Evolutionary conservation across 2,329 filamentous ascomycete genomes (phyloP).

Genomic region (Triangularia setosa): DNA sequence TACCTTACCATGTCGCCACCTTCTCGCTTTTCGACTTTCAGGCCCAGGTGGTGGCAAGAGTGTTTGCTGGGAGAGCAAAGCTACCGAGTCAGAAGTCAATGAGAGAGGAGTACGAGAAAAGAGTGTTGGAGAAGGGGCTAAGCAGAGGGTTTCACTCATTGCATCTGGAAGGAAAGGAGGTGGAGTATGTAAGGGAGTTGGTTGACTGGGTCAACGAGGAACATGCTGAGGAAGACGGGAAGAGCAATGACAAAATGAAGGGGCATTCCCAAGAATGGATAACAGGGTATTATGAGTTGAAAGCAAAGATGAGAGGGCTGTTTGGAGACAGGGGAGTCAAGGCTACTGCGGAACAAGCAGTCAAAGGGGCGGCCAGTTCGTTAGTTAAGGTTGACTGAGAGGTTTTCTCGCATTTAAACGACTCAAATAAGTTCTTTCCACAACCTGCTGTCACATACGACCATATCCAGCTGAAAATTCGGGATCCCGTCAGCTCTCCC

Average conservation of each 20-base stretch:
- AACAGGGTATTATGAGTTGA: constrained; percentile 20
- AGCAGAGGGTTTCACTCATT: constrained; percentile 39
- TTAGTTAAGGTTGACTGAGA: too few species aligned
- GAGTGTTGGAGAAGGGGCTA: constrained; percentile 30
- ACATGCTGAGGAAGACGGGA: constrained; percentile 19
- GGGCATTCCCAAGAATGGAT: constrained; percentile 34
- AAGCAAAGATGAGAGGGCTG: constrained; percentile 14
- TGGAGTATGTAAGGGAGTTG: constrained; percentile 26
- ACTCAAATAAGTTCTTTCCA: too few species aligned
- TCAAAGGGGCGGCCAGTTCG: neutral
- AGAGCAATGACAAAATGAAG: constrained; percentile 27
- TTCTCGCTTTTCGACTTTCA: constrained; percentile 70
- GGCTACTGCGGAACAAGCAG: neutral
- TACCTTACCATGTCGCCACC: constrained; percentile 62
- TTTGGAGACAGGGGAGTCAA: neutral
- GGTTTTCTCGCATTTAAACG: too few species aligned
- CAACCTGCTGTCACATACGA: too few species aligned
- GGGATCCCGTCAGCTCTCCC: too few species aligned
- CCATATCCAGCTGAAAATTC: too few species aligned
- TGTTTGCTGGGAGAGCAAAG: constrained; percentile 47
- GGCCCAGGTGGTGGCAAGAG: constrained; percentile 56
- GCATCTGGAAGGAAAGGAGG: constrained; percentile 20
- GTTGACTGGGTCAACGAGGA: constrained; percentile 26
- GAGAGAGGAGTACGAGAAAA: constrained; percentile 32
- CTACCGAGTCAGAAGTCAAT: constrained; percentile 44